These are phyloP conservation scores for Stephania cephalantha DNA, from an alignment of 164 flowering plant genomes.

Conservation along the genomic window DNA sequence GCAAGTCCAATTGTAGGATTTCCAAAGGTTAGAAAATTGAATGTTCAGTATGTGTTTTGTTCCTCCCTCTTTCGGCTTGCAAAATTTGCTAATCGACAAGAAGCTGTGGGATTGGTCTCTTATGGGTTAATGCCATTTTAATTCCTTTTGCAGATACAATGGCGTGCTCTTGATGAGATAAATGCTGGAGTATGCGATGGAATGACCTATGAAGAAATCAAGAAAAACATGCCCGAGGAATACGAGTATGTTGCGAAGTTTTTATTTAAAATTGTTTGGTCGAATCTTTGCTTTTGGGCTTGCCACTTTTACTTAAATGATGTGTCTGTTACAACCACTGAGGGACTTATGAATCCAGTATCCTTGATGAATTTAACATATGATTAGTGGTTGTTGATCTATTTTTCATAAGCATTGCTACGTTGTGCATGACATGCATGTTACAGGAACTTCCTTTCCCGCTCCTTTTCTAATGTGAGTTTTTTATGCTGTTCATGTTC, in stretches of 20 bases:
- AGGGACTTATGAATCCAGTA: too few relatives aligned
- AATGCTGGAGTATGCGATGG: conserved; percentile 99
- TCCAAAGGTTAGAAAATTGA: conserved; percentile 70
- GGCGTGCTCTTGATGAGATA: conserved; percentile 99
- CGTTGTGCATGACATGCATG: too few relatives aligned
- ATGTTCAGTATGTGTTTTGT: neutral
- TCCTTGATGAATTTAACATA: too few relatives aligned
- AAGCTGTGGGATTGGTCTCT: neutral
- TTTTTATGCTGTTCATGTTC: too few relatives aligned
- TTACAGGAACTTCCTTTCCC: too few relatives aligned
- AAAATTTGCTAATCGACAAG: neutral
- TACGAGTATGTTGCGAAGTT: conserved; percentile 64
- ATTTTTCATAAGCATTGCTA: too few relatives aligned
- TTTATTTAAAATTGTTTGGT: neutral
- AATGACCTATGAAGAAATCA: conserved; percentile 96
- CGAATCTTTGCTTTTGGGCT: too few relatives aligned
- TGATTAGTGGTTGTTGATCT: too few relatives aligned
- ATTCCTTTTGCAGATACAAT: conserved; percentile 59
- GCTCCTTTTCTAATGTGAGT: too few relatives aligned
- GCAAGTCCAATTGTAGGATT: conserved; percentile 90
- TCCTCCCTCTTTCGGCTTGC: neutral
- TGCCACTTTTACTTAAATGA: too few relatives aligned
- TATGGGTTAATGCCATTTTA: neutral
- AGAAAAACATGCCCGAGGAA: conserved; percentile 97
- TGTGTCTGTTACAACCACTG: too few relatives aligned